A percentile compares a stretch with the other conserved stretches of the same genome.
These are phyloP conservation scores for Lactarius akahatsu DNA, from an alignment of 768 basidiomycete genomes.

Conservation along the genomic window DNA sequence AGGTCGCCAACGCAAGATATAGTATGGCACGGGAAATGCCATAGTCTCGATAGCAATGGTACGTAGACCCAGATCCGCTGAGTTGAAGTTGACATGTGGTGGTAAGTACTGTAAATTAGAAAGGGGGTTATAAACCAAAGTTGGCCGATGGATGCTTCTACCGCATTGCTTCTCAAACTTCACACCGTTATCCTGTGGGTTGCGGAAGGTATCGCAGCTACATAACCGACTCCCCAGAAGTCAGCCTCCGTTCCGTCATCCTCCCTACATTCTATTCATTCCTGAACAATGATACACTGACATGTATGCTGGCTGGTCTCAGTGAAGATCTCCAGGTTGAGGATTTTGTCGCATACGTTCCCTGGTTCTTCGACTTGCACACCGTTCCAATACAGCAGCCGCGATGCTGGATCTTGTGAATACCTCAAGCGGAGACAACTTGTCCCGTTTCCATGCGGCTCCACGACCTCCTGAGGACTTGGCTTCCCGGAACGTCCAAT, in stretches of 20 bases:
- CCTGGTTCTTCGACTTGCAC: not conserved
- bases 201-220: not conserved
- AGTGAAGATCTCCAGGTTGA: not conserved
- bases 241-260: not conserved
- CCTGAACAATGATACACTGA: not conserved
- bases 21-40: too few relatives aligned
- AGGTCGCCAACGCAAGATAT: not conserved
- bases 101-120: too few relatives aligned
- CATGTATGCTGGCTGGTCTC: not conserved
- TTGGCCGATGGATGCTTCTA: not conserved
- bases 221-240: not conserved
- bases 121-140: too few relatives aligned
- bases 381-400: not conserved
- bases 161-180: not conserved
- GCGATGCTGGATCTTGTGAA: not conserved
- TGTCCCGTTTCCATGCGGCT: not conserved
- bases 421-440: not conserved
- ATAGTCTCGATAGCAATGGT: not conserved
- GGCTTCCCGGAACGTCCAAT: not conserved
- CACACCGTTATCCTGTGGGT: not conserved
- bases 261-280: not conserved
- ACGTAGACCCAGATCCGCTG: not conserved
- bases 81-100: too few relatives aligned
- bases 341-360: not conserved
- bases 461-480: not conserved